Percentiles rank a stretch among this genome's conserved stretches.
Evolutionary conservation across 2,329 filamentous ascomycete genomes (phyloP).

Genomic region (Beauveria sp.): DNA sequence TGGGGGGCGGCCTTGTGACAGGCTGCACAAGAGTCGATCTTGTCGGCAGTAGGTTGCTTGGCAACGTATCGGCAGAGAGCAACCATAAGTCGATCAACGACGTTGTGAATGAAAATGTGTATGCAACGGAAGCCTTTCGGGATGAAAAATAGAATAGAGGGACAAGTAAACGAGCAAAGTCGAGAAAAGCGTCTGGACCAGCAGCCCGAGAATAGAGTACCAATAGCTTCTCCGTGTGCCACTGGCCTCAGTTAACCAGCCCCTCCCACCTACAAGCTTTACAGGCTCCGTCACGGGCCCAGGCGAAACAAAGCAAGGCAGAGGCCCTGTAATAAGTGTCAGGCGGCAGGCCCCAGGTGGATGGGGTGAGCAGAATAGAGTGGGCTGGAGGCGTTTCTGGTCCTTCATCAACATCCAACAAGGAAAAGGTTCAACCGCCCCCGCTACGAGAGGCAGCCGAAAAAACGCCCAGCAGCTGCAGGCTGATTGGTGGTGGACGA

Average conservation of each 20-base stretch:
- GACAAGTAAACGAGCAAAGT: not conserved
- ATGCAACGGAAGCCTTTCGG: not conserved
- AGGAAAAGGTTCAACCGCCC: not conserved
- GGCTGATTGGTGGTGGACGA: slow-evolving; percentile 8
- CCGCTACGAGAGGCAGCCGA: slow-evolving; percentile 5
- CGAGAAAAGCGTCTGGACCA: not conserved
- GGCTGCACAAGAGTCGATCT: slow-evolving; percentile 6
- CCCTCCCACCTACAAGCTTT: not conserved
- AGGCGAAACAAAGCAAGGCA: slow-evolving; percentile 5
- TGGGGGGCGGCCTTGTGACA: not conserved
- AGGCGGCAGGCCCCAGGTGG: slow-evolving; percentile 2
- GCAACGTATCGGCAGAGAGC: not conserved
- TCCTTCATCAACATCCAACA: not conserved
- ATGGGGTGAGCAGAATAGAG: not conserved
- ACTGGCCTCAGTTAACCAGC: not conserved
- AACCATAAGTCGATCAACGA: not conserved
- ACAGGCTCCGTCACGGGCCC: not conserved
- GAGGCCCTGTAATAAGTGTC: not conserved
- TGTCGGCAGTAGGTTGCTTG: not conserved
- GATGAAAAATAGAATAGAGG: not conserved
- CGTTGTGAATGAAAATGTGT: not conserved
- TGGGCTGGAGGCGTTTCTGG: not conserved
- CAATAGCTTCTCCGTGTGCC: not conserved
- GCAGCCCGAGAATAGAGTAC: not conserved
- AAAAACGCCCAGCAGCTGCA: slow-evolving; percentile 9